phyloP scores from a whole-genome alignment of 2,329 filamentous ascomycete genomes.

The Plectosphaerella sp. region DNA sequence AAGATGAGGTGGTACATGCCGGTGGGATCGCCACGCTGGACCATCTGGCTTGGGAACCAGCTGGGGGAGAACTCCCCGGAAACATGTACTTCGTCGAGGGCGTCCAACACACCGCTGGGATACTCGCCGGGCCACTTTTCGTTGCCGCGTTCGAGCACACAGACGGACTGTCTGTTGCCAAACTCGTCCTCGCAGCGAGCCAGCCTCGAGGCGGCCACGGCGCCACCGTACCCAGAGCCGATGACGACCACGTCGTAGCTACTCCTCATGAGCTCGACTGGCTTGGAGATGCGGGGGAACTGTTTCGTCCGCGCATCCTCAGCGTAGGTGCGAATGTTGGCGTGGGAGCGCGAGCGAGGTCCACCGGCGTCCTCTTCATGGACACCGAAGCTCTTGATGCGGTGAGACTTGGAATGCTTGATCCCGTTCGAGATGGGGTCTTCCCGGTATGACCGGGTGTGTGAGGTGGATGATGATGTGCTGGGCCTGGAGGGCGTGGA shows the following conservation, averaged over 20 bases:
- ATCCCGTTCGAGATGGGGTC: slow-evolving; percentile 11
- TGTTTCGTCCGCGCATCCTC: slow-evolving; percentile 15
- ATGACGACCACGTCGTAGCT: slow-evolving; percentile 64
- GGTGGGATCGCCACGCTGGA: slow-evolving; percentile 48
- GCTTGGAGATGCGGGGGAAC: slow-evolving; percentile 52
- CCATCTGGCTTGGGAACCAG: slow-evolving; percentile 32
- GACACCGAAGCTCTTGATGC: slow-evolving; percentile 18
- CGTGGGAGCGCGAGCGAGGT: slow-evolving; percentile 22
- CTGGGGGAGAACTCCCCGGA: slow-evolving; percentile 48
- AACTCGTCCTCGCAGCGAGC: slow-evolving; percentile 41
- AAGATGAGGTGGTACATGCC: slow-evolving; percentile 61
- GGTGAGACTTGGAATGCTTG: slow-evolving; percentile 15
- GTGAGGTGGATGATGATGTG: slow-evolving; percentile 6
- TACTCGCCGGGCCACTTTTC: slow-evolving; percentile 67
- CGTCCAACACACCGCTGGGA: slow-evolving; percentile 42
- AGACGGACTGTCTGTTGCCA: slow-evolving; percentile 48
- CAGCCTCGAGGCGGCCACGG: slow-evolving; percentile 61
- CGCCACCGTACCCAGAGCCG: slow-evolving; percentile 65
- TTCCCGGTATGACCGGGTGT: slow-evolving; percentile 10
- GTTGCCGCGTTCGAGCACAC: slow-evolving; percentile 58
- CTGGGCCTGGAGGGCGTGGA: slow-evolving; percentile 7
- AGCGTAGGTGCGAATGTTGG: slow-evolving; percentile 20
- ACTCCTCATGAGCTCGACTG: slow-evolving; percentile 51
- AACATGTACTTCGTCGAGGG: slow-evolving; percentile 48
- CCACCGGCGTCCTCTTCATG: slow-evolving; percentile 27